A percentile compares a stretch with the other conserved stretches of the same genome.
Conservation (phyloP, 164 flowering plant genomes). For the Euptelea pleiosperma region DNA sequence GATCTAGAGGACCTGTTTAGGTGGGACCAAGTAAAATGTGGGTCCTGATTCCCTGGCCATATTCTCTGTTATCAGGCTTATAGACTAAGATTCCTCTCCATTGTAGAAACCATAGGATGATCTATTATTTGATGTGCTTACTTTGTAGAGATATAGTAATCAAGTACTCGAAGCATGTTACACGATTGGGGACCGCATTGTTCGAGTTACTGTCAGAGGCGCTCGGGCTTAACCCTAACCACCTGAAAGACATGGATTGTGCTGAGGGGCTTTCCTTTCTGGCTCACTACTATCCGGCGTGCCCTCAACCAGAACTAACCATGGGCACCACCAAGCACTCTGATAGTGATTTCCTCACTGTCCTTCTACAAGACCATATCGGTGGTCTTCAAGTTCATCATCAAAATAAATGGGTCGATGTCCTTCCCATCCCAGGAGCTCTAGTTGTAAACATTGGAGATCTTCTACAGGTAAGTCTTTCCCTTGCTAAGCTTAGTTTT, state of each 20-base stretch:
- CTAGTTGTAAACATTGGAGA: slow-evolving; percentile 26
- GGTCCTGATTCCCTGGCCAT: too few relatives aligned
- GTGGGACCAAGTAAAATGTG: too few relatives aligned
- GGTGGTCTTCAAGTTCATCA: slow-evolving; percentile 28
- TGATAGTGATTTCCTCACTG: slow-evolving; percentile 23
- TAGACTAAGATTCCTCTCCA: too few relatives aligned
- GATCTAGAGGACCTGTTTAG: too few relatives aligned
- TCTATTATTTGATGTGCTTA: neutral
- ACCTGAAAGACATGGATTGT: slow-evolving; percentile 21
- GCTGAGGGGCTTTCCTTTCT: slow-evolving; percentile 5
- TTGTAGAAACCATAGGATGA: neutral
- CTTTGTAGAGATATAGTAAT: slow-evolving; percentile 17
- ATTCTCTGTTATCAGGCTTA: too few relatives aligned
- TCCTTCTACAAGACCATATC: slow-evolving; percentile 27
- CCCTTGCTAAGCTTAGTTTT: too few relatives aligned
- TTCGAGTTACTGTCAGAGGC: slow-evolving; percentile 31
- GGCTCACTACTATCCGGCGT: slow-evolving; percentile 23
- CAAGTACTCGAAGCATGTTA: slow-evolving; percentile 18
- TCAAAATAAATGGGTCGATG: slow-evolving; percentile 24
- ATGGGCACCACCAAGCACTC: slow-evolving; percentile 28
- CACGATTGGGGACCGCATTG: slow-evolving; percentile 16
- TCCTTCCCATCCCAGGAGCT: slow-evolving; percentile 24
- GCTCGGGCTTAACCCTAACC: slow-evolving; percentile 27
- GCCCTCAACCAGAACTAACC: slow-evolving; percentile 30
- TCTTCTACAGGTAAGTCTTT: slow-evolving; percentile 20